phyloP scores from a whole-genome alignment of 2,329 filamentous ascomycete species.

The Fusarium nurragi region DNA sequence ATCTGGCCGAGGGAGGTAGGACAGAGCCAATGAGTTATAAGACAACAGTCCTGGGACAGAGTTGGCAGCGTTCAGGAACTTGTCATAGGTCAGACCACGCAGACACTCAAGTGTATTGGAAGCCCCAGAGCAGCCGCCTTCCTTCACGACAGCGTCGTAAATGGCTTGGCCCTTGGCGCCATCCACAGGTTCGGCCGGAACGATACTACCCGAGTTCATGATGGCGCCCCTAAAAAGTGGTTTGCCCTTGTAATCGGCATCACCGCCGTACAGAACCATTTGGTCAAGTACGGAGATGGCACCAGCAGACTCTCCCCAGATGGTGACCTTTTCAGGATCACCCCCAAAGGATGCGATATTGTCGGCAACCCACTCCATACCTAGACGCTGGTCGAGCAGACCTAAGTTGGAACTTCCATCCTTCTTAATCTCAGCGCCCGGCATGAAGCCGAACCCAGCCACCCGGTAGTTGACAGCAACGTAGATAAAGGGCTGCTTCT shows the following conservation, averaged over 20 bases:
- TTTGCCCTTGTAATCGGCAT: constrained; percentile 78
- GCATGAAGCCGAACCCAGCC: constrained; percentile 78
- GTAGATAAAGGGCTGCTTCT: constrained; percentile 69
- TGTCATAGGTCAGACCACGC: constrained; percentile 66
- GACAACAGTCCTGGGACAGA: constrained; percentile 74
- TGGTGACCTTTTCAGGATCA: constrained; percentile 79
- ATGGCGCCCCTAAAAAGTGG: constrained; percentile 79
- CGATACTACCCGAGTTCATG: constrained; percentile 76
- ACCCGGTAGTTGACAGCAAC: constrained; percentile 83
- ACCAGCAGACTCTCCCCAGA: constrained; percentile 80
- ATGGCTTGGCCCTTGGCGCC: constrained; percentile 70
- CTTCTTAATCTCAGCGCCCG: constrained; percentile 71
- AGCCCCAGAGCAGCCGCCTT: constrained; percentile 68
- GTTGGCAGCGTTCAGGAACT: constrained; percentile 72
- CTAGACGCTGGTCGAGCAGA: constrained; percentile 76
- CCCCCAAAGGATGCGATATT: constrained; percentile 83
- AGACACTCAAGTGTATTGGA: constrained; percentile 72
- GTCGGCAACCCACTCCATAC: constrained; percentile 78
- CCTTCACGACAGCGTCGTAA: constrained; percentile 69
- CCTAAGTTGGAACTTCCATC: constrained; percentile 77
- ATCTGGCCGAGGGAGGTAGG: constrained; percentile 80
- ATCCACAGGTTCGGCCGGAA: constrained; percentile 72
- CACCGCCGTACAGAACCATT: constrained; percentile 76
- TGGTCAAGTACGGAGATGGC: constrained; percentile 80
- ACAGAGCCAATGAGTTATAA: constrained; percentile 74